phyloP scores from a whole-genome alignment of 2,329 filamentous ascomycete genomes.

The Exserohilum rostratum region DNA sequence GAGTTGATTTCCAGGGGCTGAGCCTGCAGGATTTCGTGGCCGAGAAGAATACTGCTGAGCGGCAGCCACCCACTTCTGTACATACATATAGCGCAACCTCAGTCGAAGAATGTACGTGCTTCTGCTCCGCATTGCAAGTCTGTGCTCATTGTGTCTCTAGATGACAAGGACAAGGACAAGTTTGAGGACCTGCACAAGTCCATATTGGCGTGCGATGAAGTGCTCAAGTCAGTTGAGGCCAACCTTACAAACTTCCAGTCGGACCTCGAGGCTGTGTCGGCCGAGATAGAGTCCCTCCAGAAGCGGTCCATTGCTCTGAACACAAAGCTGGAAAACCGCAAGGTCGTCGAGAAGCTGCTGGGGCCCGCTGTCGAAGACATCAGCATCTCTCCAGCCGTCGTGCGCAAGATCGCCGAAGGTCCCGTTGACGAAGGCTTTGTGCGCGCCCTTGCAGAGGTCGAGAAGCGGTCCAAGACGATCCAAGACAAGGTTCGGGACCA shows the following conservation, averaged over 20 bases:
- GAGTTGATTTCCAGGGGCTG: conserved; percentile 79
- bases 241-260: conserved; percentile 93
- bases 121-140: conserved; percentile 23
- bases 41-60: conserved; percentile 39
- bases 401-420: conserved; percentile 85
- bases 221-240: conserved; percentile 88
- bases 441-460: conserved; percentile 80
- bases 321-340: conserved; percentile 84
- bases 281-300: conserved; percentile 93
- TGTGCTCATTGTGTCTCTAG: conserved; percentile 52
- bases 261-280: conserved; percentile 88
- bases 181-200: conserved; percentile 91
- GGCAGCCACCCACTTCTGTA: conserved; percentile 45
- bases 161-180: conserved; percentile 79
- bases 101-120: conserved; percentile 72
- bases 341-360: conserved; percentile 84
- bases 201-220: conserved; percentile 88
- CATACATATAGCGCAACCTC: conserved; percentile 64
- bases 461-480: conserved; percentile 75
- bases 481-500: conserved; percentile 68
- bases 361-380: conserved; percentile 91
- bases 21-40: conserved; percentile 74
- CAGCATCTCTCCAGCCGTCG: conserved; percentile 81
- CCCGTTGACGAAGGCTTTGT: conserved; percentile 90
- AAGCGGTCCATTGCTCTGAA: conserved; percentile 83